Evolutionary conservation across 2,329 filamentous ascomycete genomes (phyloP).

Genomic region (Penicillium sp.): DNA sequence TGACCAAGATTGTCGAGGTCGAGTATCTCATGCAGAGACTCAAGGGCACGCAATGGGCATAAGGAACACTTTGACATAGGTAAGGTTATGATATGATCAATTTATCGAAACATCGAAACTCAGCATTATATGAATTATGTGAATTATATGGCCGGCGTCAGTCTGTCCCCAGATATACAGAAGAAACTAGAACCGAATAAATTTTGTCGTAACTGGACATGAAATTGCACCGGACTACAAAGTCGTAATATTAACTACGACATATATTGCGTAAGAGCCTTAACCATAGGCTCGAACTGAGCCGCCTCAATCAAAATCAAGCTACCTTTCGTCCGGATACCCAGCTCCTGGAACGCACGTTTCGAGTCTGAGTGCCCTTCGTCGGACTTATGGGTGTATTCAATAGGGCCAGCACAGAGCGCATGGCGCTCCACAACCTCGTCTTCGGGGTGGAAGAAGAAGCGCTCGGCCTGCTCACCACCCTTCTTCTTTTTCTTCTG

Average conservation of each 20-base stretch:
- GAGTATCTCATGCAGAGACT: conserved; percentile 95
- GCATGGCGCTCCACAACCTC: conserved; percentile 76
- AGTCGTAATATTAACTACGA: conserved; percentile 10
- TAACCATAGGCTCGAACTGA: conserved; percentile 67
- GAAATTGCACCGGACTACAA: conserved; percentile 11
- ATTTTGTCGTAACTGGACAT: conserved; percentile 17
- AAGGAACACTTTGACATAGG: conserved; percentile 13
- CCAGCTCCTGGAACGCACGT: conserved; percentile 86
- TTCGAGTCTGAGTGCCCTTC: conserved; percentile 82
- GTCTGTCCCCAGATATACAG: not conserved
- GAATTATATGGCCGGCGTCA: conserved; percentile 6
- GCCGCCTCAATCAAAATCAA: conserved; percentile 75
- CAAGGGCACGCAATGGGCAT: conserved; percentile 45
- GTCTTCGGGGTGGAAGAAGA: conserved; percentile 94
- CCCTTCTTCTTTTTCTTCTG: conserved; percentile 59
- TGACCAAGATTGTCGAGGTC: conserved; percentile 97
- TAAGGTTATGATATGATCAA: conserved; percentile 14
- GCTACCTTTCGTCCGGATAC: conserved; percentile 73
- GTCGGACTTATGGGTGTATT: conserved; percentile 67
- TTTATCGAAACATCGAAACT: conserved; percentile 6
- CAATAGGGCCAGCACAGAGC: conserved; percentile 58
- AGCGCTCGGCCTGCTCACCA: conserved; percentile 48
- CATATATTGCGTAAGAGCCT: conserved; percentile 67
- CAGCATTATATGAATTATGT: conserved; percentile 7
- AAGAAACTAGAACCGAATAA: conserved; percentile 5